A percentile compares a stretch with the other conserved stretches of the same genome.
Conservation (phyloP, 768 basidiomycete species). For the Tylopilus sp. region DNA sequence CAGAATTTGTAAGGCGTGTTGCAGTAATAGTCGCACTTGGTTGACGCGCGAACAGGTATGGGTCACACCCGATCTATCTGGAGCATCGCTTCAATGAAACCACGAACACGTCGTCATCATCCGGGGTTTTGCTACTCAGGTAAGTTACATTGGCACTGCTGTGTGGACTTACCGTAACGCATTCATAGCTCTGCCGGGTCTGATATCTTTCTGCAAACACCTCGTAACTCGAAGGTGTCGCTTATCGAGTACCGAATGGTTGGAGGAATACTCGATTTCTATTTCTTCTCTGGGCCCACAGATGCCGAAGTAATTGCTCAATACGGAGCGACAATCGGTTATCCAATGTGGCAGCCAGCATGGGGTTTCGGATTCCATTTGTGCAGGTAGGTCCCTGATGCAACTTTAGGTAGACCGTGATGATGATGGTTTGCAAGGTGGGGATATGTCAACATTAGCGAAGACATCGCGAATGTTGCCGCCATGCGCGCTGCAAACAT, state of each 20-base stretch:
- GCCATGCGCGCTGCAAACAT: slow-evolving; percentile 66
- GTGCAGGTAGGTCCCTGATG: slow-evolving; percentile 42
- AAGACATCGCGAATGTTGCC: slow-evolving; percentile 51
- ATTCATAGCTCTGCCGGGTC: slow-evolving; percentile 56
- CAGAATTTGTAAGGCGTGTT: slow-evolving; percentile 52
- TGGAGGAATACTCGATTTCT: slow-evolving; percentile 75
- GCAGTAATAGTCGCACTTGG: neutral
- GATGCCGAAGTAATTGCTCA: slow-evolving; percentile 63
- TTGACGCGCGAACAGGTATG: slow-evolving; percentile 45
- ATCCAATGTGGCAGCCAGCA: slow-evolving; percentile 66
- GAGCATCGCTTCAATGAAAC: slow-evolving; percentile 64
- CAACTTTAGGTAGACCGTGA: neutral
- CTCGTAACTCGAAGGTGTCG: slow-evolving; percentile 49
- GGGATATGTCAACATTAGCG: slow-evolving; percentile 51
- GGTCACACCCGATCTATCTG: slow-evolving; percentile 68
- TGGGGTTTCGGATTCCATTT: slow-evolving; percentile 83
- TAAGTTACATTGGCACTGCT: slow-evolving; percentile 20
- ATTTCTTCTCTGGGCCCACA: slow-evolving; percentile 62
- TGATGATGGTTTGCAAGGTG: slow-evolving; percentile 24
- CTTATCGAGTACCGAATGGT: slow-evolving; percentile 70
- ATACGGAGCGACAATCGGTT: slow-evolving; percentile 63
- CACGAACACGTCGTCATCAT: slow-evolving; percentile 52
- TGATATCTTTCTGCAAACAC: slow-evolving; percentile 67
- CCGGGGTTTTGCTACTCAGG: slow-evolving; percentile 77
- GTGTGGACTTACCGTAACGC: slow-evolving; percentile 2